Evolutionary conservation across 2,329 filamentous ascomycete genomes (phyloP).

Genomic region (Trichophaea hybrida): DNA sequence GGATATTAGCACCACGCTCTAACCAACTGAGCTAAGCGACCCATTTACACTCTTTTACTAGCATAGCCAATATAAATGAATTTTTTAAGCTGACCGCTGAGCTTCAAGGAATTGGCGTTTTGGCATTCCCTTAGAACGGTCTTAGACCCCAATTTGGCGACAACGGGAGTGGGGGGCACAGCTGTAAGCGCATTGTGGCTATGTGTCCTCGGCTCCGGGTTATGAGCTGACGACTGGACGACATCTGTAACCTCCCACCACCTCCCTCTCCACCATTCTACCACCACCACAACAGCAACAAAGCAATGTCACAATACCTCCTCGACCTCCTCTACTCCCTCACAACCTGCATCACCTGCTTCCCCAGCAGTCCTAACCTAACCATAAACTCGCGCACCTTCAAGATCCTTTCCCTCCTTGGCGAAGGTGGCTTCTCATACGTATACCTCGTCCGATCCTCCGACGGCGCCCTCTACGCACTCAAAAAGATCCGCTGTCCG

Average conservation of each 20-base stretch:
- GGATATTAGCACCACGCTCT: background rate
- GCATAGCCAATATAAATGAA: background rate
- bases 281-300: background rate
- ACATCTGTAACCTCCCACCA: background rate
- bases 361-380: constrained; percentile 81
- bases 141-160: too few species aligned
- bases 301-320: constrained; percentile 62
- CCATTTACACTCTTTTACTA: background rate
- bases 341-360: constrained; percentile 90
- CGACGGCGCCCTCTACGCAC: constrained; percentile 70
- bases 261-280: background rate
- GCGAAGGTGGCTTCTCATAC: constrained; percentile 97
- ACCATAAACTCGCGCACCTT: constrained; percentile 92
- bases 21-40: constrained; percentile 4
- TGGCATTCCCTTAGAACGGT: too few species aligned
- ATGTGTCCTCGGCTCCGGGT: background rate
- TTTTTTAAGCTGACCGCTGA: background rate
- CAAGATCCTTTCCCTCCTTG: constrained; percentile 85
- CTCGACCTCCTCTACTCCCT: constrained; percentile 83
- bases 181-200: too few species aligned
- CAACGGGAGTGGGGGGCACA: too few species aligned
- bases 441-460: constrained; percentile 94
- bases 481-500: constrained; percentile 98
- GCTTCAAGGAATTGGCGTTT: background rate
- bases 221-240: too few species aligned